phyloP scores from a whole-genome alignment of 2,329 filamentous ascomycete genomes.

The Stagonosporopsis chrysanthemi region DNA sequence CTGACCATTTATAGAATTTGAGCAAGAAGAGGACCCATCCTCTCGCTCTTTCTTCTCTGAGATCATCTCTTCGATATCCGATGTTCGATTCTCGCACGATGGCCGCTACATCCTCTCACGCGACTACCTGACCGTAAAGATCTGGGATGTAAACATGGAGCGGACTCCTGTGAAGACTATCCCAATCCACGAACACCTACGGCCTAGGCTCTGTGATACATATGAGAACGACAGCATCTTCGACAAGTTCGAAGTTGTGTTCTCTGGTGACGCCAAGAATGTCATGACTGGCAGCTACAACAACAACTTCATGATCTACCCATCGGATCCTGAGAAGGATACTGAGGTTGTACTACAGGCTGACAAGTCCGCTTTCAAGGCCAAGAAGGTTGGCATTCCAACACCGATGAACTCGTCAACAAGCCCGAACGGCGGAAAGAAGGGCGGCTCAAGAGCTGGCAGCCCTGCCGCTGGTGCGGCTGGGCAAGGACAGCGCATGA shows the following conservation, averaged over 20 bases:
- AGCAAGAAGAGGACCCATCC: constrained; percentile 96
- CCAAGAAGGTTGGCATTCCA: constrained; percentile 98
- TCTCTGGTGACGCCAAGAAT: constrained; percentile 97
- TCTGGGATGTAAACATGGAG: constrained; percentile 99
- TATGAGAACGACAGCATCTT: constrained; percentile 99
- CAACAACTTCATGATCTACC: constrained; percentile 99
- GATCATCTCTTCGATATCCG: constrained; percentile 99
- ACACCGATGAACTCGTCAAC: constrained; percentile 90
- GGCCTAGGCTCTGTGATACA: constrained; percentile 93
- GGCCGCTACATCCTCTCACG: constrained; percentile 96
- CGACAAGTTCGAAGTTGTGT: constrained; percentile 99
- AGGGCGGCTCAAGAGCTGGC: constrained; percentile 83
- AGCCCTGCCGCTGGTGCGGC: constrained; percentile 77
- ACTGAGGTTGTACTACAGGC: constrained; percentile 97
- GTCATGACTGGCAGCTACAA: constrained; percentile 99
- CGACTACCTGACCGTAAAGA: constrained; percentile 98
- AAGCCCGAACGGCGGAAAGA: constrained; percentile 80
- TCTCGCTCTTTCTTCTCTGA: constrained; percentile 99
- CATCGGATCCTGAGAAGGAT: constrained; percentile 93
- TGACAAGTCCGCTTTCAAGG: constrained; percentile 99
- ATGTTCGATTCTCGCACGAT: constrained; percentile 96
- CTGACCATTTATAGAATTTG: constrained; percentile 73
- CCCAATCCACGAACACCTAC: constrained; percentile 95
- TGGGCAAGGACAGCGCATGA: constrained; percentile 90
- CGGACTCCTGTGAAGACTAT: constrained; percentile 97